Base-by-base conservation (phyloP, 2,329 filamentous ascomycete genomes). In the Orbilia brochopaga region DNA sequence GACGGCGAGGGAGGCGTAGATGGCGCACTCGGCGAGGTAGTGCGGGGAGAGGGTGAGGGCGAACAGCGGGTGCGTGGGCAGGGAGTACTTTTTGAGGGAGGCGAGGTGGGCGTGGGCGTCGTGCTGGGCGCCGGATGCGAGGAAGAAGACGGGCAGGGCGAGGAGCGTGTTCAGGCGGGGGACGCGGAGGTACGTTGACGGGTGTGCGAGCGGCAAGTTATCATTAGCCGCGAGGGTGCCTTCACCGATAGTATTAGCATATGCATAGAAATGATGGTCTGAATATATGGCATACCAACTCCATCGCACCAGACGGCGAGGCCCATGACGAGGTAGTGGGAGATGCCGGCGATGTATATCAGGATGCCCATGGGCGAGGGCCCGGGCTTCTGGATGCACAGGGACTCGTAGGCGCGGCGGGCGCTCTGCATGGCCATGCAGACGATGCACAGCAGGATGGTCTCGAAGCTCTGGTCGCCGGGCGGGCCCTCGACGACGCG, bases 241-340 rank as follows among this genome's bases (percentile, higher is more conserved):
- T 21, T n/a, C n/a, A n/a, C n/a, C n/a, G n/a, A n/a, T n/a, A n/a
- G n/a, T n/a, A n/a, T n/a, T n/a, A n/a, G n/a, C n/a, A 72, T 23
- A 61, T 32, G 27, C 67, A 70, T 30, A 46, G 32, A n/a, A n/a
- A 53, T 21, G 35, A 24, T 54, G 13, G 52, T 19, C n/a, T n/a
- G 51, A 10, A 42, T 32, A 8, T 61, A 55, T 44, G 44, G 79
- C 84, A 77, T 82, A 92, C 90, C 80, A 56, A 87, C 86, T 58
- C 88, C 90, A 79, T 97, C 91, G 69, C 95, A 84, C 92, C 92
- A 97, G 35, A 96, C 82, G 2, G 90, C 85, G 52, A 96, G 78
- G 60, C 87, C 87, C 76, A 90, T 89, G 66, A 83, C 83, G 4
- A 87, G 77, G 79, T 99, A 99, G 79, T 90, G 97, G 8, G 81